Evolutionary conservation across 2,329 filamentous ascomycete genomes (phyloP).

Genomic region (Fusarium torreyae): DNA sequence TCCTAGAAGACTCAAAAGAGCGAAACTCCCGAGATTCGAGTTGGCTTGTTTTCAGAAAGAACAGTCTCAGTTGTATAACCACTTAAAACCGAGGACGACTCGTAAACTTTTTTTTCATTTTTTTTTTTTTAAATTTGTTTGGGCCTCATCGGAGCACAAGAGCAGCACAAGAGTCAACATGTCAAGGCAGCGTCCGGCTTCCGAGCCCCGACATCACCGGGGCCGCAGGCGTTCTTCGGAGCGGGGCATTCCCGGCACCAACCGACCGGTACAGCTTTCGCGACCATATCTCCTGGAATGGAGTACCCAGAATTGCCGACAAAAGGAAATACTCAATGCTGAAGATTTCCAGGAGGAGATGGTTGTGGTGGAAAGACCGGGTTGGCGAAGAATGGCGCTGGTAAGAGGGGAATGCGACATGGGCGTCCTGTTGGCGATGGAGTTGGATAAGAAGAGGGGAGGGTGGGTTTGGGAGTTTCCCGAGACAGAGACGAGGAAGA

Average conservation of each 20-base stretch:
- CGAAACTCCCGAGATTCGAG: conserved; percentile 12
- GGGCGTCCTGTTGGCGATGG: conserved; percentile 36
- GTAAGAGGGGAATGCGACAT: conserved; percentile 45
- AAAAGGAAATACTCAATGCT: conserved; percentile 29
- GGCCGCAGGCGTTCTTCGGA: conserved; percentile 42
- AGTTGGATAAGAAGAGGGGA: conserved; percentile 29
- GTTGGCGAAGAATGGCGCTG: conserved; percentile 45
- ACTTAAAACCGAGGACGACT: background rate
- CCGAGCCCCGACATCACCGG: conserved; percentile 41
- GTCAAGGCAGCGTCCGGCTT: conserved; percentile 38
- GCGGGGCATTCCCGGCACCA: conserved; percentile 29
- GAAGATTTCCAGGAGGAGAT: conserved; percentile 44
- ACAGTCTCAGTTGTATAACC: background rate
- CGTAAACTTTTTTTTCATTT: background rate
- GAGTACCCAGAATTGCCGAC: conserved; percentile 41
- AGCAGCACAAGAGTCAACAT: conserved; percentile 7
- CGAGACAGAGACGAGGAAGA: conserved; percentile 28
- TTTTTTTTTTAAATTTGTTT: background rate
- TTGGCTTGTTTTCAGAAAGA: conserved; percentile 10
- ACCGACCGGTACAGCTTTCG: conserved; percentile 8
- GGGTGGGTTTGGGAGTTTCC: conserved; percentile 49
- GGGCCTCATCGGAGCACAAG: background rate
- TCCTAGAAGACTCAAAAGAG: conserved; percentile 36
- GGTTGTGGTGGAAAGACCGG: conserved; percentile 27
- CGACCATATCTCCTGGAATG: conserved; percentile 49